A percentile compares a stretch with the other conserved stretches of the same genome.
Evolutionary conservation across 371 early-diverging fungal genomes (phyloP).

Genomic region (Lichtheimia hyalospora): DNA sequence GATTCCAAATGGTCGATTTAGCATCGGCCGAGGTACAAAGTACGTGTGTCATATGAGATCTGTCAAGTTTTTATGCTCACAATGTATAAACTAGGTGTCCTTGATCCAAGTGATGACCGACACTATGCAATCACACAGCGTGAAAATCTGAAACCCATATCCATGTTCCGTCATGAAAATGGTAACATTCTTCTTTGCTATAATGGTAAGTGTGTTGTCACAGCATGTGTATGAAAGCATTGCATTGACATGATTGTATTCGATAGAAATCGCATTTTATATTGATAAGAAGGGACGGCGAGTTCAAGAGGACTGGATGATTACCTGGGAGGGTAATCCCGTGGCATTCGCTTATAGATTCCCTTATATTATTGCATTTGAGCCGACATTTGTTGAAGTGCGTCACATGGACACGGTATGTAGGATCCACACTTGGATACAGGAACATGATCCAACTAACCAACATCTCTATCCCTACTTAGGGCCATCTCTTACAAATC

Average conservation of each 20-base stretch:
- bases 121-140: constrained; percentile 19
- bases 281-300: constrained; percentile 43
- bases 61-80: not conserved
- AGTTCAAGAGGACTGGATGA: constrained; percentile 24
- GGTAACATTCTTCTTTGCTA: constrained; percentile 87
- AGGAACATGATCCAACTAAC: not conserved
- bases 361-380: constrained; percentile 41
- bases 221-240: not conserved
- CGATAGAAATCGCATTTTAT: constrained; percentile 33
- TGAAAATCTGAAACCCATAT: constrained; percentile 60
- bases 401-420: constrained; percentile 21
- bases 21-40: constrained; percentile 64
- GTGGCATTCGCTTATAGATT: constrained; percentile 30
- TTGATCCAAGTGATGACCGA: constrained; percentile 29
- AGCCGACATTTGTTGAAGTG: constrained; percentile 35
- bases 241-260: not conserved
- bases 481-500: constrained; percentile 64
- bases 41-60: not conserved
- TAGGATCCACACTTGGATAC: not conserved
- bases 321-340: constrained; percentile 39
- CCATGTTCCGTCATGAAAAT: constrained; percentile 72
- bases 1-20: constrained; percentile 89
- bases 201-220: constrained; percentile 41
- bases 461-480: not conserved
- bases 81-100: constrained; percentile 19